Base-by-base conservation (phyloP, 805 yeast genomes). In the Wickerhamomyces canadensis region DNA sequence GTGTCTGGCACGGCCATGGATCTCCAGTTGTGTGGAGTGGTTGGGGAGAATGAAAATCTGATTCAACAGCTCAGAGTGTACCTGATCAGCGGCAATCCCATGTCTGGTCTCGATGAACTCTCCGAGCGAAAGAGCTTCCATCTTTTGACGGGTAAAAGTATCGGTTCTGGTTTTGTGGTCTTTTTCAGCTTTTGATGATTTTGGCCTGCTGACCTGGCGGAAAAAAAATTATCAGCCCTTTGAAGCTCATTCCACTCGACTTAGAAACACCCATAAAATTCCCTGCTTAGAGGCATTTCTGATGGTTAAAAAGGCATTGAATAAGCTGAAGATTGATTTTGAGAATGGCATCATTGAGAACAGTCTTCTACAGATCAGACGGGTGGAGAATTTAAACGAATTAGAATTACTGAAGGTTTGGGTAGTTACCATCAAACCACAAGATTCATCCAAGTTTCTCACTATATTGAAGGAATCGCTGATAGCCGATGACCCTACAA, bases 351-450 rank as follows among this genome's bases (percentile, higher is more conserved):
- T 70, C 0, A 48, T 77, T 2, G 69, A 70, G 37, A 67, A 61
- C 4, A 47, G 53, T n/a, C 56, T 77, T 11, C 58, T 67, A 35
- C 82, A 77, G 47, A 53, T 77, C 5, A 56, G 66, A 37, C 52
- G 56, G 33, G 40, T 34, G 5, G 39, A 35, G 5, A 35, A 39
- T 11, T 34, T 44, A 1, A 48, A 55, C 33, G 48, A 40, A 6
- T 56, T 65, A 13, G 41, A 48, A 3, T 44, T 60, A n/a, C 51
- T 61, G 1, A 39, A 51, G 1, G 75, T 67, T 2, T 77, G 82
- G 82, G 56, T 67, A 23, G 67, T 77, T 35, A 63, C 60, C 18
- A 65, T 76, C 14, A 38, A 48, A 2, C 71, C 80, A 2, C 47
- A 34, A 31, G 47, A 52, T 16, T 64, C 70, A 1, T 41, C 47